A percentile compares a stretch with the other conserved stretches of the same genome.
These are phyloP conservation scores for Hanseniaspora lachancei DNA, from an alignment of 805 yeast species.

Conservation along the genomic window DNA sequence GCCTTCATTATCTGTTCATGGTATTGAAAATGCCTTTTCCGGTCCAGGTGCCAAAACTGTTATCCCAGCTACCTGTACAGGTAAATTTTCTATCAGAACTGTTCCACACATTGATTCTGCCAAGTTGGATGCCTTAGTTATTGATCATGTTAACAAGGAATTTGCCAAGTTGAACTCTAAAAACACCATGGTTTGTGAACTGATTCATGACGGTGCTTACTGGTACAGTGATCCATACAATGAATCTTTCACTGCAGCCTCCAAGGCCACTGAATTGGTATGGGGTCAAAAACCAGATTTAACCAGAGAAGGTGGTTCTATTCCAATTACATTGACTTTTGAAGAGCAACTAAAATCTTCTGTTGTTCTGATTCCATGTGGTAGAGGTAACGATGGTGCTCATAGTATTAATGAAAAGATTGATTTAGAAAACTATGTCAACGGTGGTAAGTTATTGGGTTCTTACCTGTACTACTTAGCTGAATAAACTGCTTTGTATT, in stretches of 20 bases:
- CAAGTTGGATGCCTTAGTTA: slow-evolving; percentile 66
- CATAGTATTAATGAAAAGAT: slow-evolving; percentile 95
- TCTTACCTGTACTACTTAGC: slow-evolving; percentile 87
- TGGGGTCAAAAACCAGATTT: slow-evolving; percentile 93
- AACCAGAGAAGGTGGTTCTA: slow-evolving; percentile 98
- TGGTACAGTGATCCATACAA: slow-evolving; percentile 94
- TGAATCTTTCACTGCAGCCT: slow-evolving; percentile 85
- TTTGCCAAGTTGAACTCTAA: slow-evolving; percentile 63
- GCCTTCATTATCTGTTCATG: slow-evolving; percentile 92
- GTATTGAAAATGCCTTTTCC: slow-evolving; percentile 93
- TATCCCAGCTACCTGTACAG: slow-evolving; percentile 84
- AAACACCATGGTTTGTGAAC: slow-evolving; percentile 57
- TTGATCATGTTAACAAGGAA: slow-evolving; percentile 50
- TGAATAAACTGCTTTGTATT: slow-evolving; percentile 19
- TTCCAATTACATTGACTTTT: slow-evolving; percentile 90
- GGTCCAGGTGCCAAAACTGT: slow-evolving; percentile 96
- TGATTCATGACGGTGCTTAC: slow-evolving; percentile 89
- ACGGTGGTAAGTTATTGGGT: slow-evolving; percentile 85
- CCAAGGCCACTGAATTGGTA: slow-evolving; percentile 83
- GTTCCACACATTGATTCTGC: slow-evolving; percentile 84
- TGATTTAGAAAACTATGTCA: slow-evolving; percentile 75
- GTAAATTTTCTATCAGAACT: slow-evolving; percentile 93
- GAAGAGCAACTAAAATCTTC: slow-evolving; percentile 75
- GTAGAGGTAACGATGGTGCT: slow-evolving; percentile 98
- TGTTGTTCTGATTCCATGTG: slow-evolving; percentile 88